phyloP scores from a whole-genome alignment of 768 basidiomycete genomes.

The Xerocomus potaroensis region DNA sequence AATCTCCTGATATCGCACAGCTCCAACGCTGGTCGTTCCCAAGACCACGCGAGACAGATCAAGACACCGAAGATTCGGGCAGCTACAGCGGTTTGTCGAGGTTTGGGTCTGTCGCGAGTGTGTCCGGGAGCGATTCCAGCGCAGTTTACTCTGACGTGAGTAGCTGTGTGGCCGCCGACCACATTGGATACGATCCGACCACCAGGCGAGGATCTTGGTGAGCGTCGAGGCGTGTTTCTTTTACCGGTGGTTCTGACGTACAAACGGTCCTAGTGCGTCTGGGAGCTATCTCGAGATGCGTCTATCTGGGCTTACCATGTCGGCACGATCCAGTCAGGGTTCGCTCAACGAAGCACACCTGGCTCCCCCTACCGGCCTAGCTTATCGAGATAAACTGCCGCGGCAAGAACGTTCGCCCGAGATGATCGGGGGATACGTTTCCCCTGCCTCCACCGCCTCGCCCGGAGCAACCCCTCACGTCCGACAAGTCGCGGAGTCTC shows the following conservation, averaged over 20 bases:
- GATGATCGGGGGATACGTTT: constrained; percentile 34
- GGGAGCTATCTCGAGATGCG: constrained; percentile 28
- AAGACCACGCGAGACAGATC: constrained; percentile 37
- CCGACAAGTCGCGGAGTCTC: constrained; percentile 21
- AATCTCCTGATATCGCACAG: constrained; percentile 44
- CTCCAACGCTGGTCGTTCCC: constrained; percentile 42
- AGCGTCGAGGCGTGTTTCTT: constrained; percentile 9
- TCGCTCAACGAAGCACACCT: constrained; percentile 30
- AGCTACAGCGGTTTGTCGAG: constrained; percentile 46
- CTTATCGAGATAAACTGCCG: constrained; percentile 25
- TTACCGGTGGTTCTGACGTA: constrained; percentile 25
- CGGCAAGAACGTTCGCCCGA: constrained; percentile 22
- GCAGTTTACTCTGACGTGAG: constrained; percentile 45
- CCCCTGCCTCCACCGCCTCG: constrained; percentile 43
- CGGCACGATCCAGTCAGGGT: constrained; percentile 29
- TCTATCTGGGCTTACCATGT: constrained; percentile 30
- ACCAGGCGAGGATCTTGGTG: constrained; percentile 32
- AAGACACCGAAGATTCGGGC: constrained; percentile 50
- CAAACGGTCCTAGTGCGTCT: constrained; percentile 24
- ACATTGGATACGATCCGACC: constrained; percentile 30
- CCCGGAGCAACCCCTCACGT: constrained; percentile 34
- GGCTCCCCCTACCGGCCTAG: constrained; percentile 14
- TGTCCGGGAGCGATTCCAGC: constrained; percentile 58
- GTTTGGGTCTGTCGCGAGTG: constrained; percentile 58
- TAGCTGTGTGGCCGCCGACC: constrained; percentile 32